phyloP scores from a whole-genome alignment of 352 stramenopile genomes.

The Phytophthora boehmeriae region DNA sequence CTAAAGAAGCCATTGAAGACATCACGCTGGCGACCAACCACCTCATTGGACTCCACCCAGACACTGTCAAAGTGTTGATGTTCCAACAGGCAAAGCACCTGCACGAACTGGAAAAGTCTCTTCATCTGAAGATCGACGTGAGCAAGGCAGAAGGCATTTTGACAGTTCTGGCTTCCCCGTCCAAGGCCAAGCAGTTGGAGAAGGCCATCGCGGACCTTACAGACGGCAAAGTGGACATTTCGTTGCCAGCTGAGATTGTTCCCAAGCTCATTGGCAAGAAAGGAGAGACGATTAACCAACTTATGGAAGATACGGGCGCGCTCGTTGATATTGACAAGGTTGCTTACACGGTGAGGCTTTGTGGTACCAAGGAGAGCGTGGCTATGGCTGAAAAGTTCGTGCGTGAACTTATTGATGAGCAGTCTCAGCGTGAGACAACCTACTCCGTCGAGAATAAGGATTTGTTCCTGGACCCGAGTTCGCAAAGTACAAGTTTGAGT shows the following conservation, averaged over 20 bases:
- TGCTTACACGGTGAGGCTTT: conserved; percentile 67
- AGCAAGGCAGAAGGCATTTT: conserved; percentile 73
- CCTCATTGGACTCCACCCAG: conserved; percentile 74
- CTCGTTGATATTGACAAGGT: conserved; percentile 85
- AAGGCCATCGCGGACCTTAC: conserved; percentile 62
- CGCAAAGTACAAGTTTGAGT: conserved; percentile 65
- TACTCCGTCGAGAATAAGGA: conserved; percentile 49
- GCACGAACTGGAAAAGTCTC: conserved; percentile 64
- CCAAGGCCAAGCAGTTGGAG: conserved; percentile 56
- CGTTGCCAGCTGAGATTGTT: conserved; percentile 72
- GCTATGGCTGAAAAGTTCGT: conserved; percentile 62
- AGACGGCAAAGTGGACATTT: conserved; percentile 59
- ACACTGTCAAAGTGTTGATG: conserved; percentile 80
- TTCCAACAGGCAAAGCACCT: conserved; percentile 77
- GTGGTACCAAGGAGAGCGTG: conserved; percentile 66
- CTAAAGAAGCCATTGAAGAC: conserved; percentile 65
- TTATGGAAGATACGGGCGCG: conserved; percentile 81
- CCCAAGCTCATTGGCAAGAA: conserved; percentile 88
- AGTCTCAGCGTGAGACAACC: conserved; percentile 65
- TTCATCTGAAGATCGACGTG: conserved; percentile 73
- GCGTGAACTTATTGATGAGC: conserved; percentile 60
- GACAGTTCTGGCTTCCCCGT: conserved; percentile 54
- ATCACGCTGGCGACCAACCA: conserved; percentile 71
- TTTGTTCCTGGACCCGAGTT: conserved; percentile 54
- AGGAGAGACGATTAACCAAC: conserved; percentile 82